Evolutionary conservation across 176 grass and related monocot species (phyloP).

Genomic region (Oryza longistaminata): DNA sequence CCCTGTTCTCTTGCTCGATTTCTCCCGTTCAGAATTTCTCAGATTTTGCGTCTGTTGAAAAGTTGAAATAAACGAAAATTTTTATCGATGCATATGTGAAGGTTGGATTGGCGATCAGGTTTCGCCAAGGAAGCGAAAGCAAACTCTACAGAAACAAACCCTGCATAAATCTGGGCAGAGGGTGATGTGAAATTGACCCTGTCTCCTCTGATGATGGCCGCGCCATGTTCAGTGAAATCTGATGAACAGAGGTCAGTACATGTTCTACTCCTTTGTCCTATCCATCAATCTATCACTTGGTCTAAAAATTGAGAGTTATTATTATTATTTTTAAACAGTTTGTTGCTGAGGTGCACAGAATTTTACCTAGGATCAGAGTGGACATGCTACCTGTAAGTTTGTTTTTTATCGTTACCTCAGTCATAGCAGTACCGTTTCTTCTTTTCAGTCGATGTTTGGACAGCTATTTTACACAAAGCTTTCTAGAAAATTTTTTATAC

Average conservation of each 20-base stretch:
- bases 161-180: not conserved
- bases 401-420: not conserved
- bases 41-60: not conserved
- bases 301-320: not conserved
- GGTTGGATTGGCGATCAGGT: not conserved
- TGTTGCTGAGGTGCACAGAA: not conserved
- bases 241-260: not conserved
- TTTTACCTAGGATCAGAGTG: not conserved
- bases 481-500: not conserved
- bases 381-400: not conserved
- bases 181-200: not conserved
- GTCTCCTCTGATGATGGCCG: not conserved
- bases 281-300: not conserved
- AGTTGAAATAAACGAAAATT: not conserved
- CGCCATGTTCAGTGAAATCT: not conserved
- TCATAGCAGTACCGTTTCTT: slow-evolving; percentile 4
- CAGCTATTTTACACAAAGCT: not conserved
- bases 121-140: not conserved
- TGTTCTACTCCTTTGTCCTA: not conserved
- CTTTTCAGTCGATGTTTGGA: not conserved
- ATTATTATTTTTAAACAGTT: not conserved
- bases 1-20: not conserved
- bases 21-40: not conserved
- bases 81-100: not conserved
- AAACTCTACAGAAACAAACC: not conserved